Base-by-base conservation (phyloP, 73 alveolate genomes). In the Tetrahymena borealis region DNA sequence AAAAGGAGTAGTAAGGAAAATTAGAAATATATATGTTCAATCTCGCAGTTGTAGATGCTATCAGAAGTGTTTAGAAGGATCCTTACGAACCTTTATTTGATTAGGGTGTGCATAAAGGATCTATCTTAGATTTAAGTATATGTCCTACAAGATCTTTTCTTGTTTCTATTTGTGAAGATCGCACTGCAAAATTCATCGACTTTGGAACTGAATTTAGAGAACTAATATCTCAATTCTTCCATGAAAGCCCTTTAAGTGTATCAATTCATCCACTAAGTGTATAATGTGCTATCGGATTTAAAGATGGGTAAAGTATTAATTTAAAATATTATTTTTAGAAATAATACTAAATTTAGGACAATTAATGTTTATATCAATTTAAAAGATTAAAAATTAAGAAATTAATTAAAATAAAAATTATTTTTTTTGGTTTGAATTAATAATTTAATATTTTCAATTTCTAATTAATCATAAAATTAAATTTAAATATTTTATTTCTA, bases 41-140 rank as follows among this genome's bases (percentile, higher is more conserved):
- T 38, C 78, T 92, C 31, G 95, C 95, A 0, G 90, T 92, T 7
- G 92, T 92, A 15, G 95, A 92, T 78, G 95, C 95, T 13, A 39
- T 92, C 13, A 77, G 90, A 33, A 39, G 92, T 20, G 95, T 92
- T 9, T 31, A 92, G 37, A 92, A 92, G 39, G 95, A 92, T 79
- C 95, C 95, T 37, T 92, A 78, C 78, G 95, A 92, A 39, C 92
- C 95, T 38, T 31, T 92, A 35, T 92, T 92, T 38, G 95, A 92
- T 60, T 40, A 92, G 39, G 95, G 95, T n/a, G 95, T 92, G 35
- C 95, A 92, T 79, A 92, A 78, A 39, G 95, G 95, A 18, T 32
- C 92, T 7, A 92, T 92, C n/a, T 92, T 92, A 32, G 90, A 78
- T 78, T 39, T 92, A 78, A 91, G 92, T 4, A 78, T 78, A 6